Evolutionary conservation across 2,329 filamentous ascomycete species (phyloP), one percentile per base, ranked within the genome.

Genomic region (Bipolaris sorokiniana): DNA sequence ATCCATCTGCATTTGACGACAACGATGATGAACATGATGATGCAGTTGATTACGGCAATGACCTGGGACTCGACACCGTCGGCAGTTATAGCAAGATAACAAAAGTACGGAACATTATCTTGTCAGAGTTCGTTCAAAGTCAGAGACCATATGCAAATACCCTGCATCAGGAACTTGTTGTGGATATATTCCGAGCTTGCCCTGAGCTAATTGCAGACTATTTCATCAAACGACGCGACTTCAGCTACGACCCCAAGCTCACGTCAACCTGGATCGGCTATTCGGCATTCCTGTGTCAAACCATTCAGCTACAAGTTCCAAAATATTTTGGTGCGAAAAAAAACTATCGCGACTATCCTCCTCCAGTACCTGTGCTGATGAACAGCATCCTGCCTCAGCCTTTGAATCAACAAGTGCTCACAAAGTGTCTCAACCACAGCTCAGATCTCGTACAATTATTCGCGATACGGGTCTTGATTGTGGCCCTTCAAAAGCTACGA

Each of bases 241-340:
- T 98, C 68, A 86, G 88, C 0, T 92, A 96, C 61, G 93, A 98
- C 40, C 93, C 95, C 0, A 98, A 97, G 71, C 83, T 96, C 5
- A 95, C 92, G 3, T 88, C 92, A 42, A 95, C 92, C 0, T 99
- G 95, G 95, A 90, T 98, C 65, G 93, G 94, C 40, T 97, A 96
- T 72, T 92, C 92, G 0, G 88, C 92, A 0, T 91, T 98, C 61
- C 79, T 99, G 5, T 96, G 96, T 76, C 90, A 90, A 59, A 86
- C 88, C 1, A 87, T 97, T 44, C 85, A 89, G 55, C 80, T 96
- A 34, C 86, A 88, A 1, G 81, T 97, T 2, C 93, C 93, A 2
- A 72, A 80, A 23, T 85, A 84, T 58, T 91, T 94, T 70, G 92
- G 92, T 11, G 86, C 88, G 65, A 81, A 81, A 38, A 82, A 84